Base-by-base conservation (phyloP, 2,329 filamentous ascomycete genomes). In the Echinosphaeria canescens region DNA sequence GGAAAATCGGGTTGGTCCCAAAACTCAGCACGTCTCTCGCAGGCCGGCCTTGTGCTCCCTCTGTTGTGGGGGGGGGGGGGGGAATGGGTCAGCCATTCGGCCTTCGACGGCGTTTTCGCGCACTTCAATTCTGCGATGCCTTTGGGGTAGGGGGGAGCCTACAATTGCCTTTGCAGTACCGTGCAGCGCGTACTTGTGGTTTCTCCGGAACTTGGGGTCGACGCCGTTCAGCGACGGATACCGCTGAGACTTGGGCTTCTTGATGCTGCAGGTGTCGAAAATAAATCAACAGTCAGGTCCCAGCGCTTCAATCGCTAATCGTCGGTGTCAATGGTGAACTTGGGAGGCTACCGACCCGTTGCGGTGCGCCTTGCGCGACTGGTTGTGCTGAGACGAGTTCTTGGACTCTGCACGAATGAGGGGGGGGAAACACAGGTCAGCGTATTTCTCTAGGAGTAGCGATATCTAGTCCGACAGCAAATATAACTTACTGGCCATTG, bases 341-440 rank as follows among this genome's bases (percentile, higher is more conserved):
- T 30, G 13, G 24, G 24, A 11, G 9, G 24, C 32, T 63, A 75
- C 48, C 75, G n/a, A 93, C 85, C 88, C 88, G 70, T 98, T 98
- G 55, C 76, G 75, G 75, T 98, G 88, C 63, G 82, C 84, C 79
- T 98, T 98, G 68, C 78, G 78, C 57, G 70, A 72, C 74, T 88
- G 78, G 65, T 93, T 93, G 67, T 93, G 82, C 71, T 95, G 85
- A 50, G 85, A 93, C 64, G 81, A 90, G 75, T 95, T 95, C 82
- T 95, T 95, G 50, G 88, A 95, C 72, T 95, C 84, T 93, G 54
- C 31, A 30, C 32, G n/a, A n/a, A n/a, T n/a, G n/a, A n/a, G n/a
- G n/a, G n/a, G n/a, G n/a, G n/a, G n/a, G n/a, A n/a, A n/a, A n/a
- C n/a, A n/a, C n/a, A n/a, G n/a, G n/a, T n/a, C n/a, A n/a, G n/a